Conservation (phyloP, 805 yeast species). For the Sungouiozyma intestinalis region DNA sequence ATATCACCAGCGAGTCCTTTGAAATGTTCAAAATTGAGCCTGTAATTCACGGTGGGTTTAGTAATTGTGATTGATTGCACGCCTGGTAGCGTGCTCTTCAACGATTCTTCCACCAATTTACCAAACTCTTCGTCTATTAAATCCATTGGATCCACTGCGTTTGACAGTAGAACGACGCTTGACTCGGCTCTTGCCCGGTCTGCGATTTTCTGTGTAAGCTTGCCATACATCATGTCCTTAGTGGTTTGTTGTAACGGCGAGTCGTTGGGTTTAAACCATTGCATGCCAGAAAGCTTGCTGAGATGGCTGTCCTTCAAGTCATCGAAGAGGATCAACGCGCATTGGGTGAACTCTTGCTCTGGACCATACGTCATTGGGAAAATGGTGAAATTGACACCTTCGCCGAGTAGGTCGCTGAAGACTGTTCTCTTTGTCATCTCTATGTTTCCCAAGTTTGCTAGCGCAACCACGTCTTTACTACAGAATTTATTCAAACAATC, state of each 20-base stretch:
- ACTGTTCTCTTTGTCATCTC: neutral
- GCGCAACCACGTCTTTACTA: constrained; percentile 13
- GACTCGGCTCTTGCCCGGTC: constrained; percentile 20
- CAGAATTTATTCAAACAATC: constrained; percentile 14
- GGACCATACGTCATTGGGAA: neutral
- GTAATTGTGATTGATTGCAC: constrained; percentile 52
- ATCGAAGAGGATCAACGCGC: constrained; percentile 17
- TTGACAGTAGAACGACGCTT: constrained; percentile 53
- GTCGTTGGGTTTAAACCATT: constrained; percentile 19
- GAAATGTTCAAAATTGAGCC: constrained; percentile 35
- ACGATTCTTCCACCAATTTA: constrained; percentile 41
- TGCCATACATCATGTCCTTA: constrained; percentile 24
- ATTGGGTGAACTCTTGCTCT: constrained; percentile 15
- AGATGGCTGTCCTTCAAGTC: constrained; percentile 1
- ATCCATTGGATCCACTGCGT: constrained; percentile 56
- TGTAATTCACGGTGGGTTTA: constrained; percentile 36
- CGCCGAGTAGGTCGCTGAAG: neutral
- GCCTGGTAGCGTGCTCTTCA: constrained; percentile 28
- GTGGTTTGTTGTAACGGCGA: constrained; percentile 13
- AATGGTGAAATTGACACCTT: neutral
- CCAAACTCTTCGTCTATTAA: constrained; percentile 40
- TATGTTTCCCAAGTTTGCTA: constrained; percentile 6
- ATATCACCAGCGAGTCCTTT: constrained; percentile 61
- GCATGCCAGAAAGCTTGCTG: neutral
- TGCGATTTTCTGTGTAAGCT: constrained; percentile 23